Conservation (phyloP, 352 stramenopile genomes). For the Globisporangium radiosum region DNA sequence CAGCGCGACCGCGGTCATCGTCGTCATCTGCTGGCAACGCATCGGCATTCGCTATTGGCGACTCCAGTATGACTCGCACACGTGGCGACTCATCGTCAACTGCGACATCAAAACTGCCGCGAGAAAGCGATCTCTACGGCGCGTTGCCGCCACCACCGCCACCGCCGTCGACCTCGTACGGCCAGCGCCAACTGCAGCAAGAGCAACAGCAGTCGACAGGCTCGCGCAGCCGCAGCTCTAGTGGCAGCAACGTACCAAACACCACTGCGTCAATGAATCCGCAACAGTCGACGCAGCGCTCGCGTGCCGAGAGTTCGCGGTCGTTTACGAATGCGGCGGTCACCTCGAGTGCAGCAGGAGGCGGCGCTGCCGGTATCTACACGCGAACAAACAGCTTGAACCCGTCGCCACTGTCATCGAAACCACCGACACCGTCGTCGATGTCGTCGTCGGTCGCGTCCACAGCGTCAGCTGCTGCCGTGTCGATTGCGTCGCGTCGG, state of each 20-base stretch:
- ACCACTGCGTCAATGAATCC: background rate
- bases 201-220: background rate
- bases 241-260: background rate
- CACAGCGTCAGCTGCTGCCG: slow-evolving; percentile 19
- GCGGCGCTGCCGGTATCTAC: background rate
- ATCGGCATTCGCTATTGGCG: background rate
- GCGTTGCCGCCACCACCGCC: slow-evolving; percentile 3
- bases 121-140: slow-evolving; percentile 9
- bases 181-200: slow-evolving; percentile 1
- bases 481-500: slow-evolving; percentile 23
- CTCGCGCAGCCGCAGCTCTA: background rate
- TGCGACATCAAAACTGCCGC: background rate
- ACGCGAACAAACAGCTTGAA: slow-evolving; percentile 1
- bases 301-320: slow-evolving; percentile 1
- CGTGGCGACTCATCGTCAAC: background rate
- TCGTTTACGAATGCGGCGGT: slow-evolving; percentile 3
- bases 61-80: background rate
- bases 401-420: slow-evolving; percentile 4
- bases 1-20: slow-evolving; percentile 21
- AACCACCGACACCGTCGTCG: slow-evolving; percentile 8
- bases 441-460: slow-evolving; percentile 8
- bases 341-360: background rate
- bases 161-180: background rate
- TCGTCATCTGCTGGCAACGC: slow-evolving; percentile 1
- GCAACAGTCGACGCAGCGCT: slow-evolving; percentile 1